phyloP scores from a whole-genome alignment of 2,329 filamentous ascomycete species.

The Aspergillus sp. region DNA sequence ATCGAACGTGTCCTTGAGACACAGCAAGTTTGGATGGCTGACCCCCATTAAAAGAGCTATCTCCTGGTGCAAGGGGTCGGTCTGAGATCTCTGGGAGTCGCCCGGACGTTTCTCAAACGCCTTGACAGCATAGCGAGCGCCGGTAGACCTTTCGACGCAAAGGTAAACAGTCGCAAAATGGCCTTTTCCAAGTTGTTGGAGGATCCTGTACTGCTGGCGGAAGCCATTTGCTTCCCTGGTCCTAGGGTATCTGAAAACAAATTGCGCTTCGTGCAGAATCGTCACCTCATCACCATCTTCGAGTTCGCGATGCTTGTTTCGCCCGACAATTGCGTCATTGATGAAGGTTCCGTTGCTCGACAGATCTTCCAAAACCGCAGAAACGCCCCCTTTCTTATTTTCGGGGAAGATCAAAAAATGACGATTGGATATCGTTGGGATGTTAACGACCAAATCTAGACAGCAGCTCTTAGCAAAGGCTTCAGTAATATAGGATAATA shows the following conservation, averaged over 20 bases:
- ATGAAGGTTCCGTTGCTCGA: conserved; percentile 96
- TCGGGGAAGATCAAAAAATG: conserved; percentile 47
- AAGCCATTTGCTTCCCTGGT: conserved; percentile 67
- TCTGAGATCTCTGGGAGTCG: conserved; percentile 73
- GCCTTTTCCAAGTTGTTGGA: conserved; percentile 82
- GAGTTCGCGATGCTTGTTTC: conserved; percentile 83
- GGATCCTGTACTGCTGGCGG: conserved; percentile 72
- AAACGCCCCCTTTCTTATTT: conserved; percentile 46
- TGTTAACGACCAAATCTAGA: conserved; percentile 63
- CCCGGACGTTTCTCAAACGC: conserved; percentile 79
- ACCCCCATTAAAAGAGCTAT: conserved; percentile 97
- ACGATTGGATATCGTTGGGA: conserved; percentile 77
- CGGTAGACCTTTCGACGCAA: conserved; percentile 76
- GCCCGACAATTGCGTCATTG: conserved; percentile 80
- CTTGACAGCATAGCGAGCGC: conserved; percentile 82
- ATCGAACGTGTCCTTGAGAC: conserved; percentile 89
- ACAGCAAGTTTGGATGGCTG: conserved; percentile 85
- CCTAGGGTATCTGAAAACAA: conserved; percentile 83
- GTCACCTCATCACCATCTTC: conserved; percentile 86
- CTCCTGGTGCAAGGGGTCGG: conserved; percentile 83
- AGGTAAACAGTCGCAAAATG: conserved; percentile 92
- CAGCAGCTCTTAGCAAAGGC: conserved; percentile 9
- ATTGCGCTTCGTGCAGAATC: conserved; percentile 73
- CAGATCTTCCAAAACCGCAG: conserved; percentile 79
- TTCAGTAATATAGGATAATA: not conserved